These are phyloP conservation scores for Erucastrum elatum DNA, from an alignment of 345 rosid genomes.

Conservation along the genomic window DNA sequence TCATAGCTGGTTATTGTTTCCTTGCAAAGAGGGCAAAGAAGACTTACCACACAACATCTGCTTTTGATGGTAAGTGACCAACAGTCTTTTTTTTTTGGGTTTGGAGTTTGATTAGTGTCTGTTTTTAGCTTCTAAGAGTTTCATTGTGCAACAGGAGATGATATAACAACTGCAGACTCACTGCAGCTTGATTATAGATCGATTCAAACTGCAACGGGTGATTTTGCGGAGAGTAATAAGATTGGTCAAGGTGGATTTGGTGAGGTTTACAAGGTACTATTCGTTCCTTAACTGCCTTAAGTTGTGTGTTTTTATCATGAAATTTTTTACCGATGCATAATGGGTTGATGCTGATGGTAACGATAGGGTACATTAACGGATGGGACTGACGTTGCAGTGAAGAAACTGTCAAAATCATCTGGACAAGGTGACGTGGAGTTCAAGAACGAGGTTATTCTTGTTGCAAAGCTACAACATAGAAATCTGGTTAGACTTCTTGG, in stretches of 20 bases:
- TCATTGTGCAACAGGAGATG: constrained; percentile 35
- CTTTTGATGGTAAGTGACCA: constrained; percentile 38
- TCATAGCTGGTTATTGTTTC: constrained; percentile 39
- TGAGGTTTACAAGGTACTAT: constrained; percentile 57
- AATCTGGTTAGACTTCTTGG: neutral
- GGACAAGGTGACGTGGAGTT: neutral
- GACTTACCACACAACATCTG: constrained; percentile 3
- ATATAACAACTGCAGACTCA: constrained; percentile 43
- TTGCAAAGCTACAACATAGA: neutral
- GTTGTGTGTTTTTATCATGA: neutral
- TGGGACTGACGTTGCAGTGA: neutral
- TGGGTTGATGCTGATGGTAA: neutral
- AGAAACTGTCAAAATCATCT: neutral
- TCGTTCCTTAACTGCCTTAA: neutral
- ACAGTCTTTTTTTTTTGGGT: neutral
- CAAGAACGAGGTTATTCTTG: neutral
- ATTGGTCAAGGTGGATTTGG: constrained; percentile 77
- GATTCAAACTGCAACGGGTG: constrained; percentile 49
- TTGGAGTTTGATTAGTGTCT: neutral
- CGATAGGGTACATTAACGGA: neutral
- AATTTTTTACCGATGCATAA: neutral
- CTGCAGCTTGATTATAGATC: constrained; percentile 47
- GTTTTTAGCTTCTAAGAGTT: neutral
- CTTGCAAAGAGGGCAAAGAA: constrained; percentile 40
- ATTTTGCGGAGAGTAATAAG: constrained; percentile 50